These are phyloP conservation scores for Grosmannia serpens DNA, from an alignment of 2,329 filamentous ascomycete species.

Conservation along the genomic window DNA sequence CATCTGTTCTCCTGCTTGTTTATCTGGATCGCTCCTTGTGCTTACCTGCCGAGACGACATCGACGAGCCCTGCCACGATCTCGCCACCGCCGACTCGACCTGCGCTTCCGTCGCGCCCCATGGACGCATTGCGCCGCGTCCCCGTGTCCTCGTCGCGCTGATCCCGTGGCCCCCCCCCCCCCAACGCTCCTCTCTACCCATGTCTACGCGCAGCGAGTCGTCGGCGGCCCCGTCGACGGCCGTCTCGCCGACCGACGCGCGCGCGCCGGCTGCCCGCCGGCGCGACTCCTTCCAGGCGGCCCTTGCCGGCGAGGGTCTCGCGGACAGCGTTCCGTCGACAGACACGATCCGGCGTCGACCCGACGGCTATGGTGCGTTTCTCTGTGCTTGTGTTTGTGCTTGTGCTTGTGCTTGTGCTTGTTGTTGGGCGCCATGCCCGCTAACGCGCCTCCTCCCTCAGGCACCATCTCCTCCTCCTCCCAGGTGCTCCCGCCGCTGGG, in stretches of 20 bases:
- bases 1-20: too few relatives aligned
- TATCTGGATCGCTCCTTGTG: too few relatives aligned
- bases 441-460: background rate
- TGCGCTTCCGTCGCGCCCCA: background rate
- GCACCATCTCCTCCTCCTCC: background rate
- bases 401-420: too few relatives aligned
- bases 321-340: conserved; percentile 46
- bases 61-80: too few relatives aligned
- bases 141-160: background rate
- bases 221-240: background rate
- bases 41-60: too few relatives aligned
- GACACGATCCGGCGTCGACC: conserved; percentile 48
- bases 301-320: conserved; percentile 24
- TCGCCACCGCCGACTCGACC: too few relatives aligned
- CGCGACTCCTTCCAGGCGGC: background rate
- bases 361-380: conserved; percentile 44
- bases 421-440: background rate
- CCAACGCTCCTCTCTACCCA: background rate
- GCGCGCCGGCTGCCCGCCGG: background rate
- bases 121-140: background rate
- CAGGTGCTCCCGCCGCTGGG: background rate
- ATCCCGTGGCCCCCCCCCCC: background rate
- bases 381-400: conserved; percentile 3
- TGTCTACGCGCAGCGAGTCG: background rate
- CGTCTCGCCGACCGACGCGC: conserved; percentile 5